Evolutionary conservation across 1,139 yeast species (phyloP).

Genomic region (Kodamaea alishanica): DNA sequence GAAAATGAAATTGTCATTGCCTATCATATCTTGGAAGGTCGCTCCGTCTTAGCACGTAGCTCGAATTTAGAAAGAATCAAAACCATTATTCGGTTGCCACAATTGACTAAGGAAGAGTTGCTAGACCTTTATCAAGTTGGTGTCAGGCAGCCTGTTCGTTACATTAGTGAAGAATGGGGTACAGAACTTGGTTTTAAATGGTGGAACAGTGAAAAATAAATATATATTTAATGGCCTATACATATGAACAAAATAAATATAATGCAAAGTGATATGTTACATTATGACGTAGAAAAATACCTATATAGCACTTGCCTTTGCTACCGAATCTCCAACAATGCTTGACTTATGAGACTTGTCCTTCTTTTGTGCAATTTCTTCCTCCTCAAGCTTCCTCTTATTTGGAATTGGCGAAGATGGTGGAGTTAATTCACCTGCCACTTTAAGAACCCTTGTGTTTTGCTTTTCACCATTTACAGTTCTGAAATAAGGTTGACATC

Average conservation of each 20-base stretch:
- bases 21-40: slow-evolving; percentile 35
- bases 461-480: slow-evolving; percentile 68
- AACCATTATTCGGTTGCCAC: slow-evolving; percentile 31
- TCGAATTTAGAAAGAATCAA: slow-evolving; percentile 37
- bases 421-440: slow-evolving; percentile 25
- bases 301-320: too few species aligned
- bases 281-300: too few species aligned
- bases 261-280: too few species aligned
- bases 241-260: too few species aligned
- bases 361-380: slow-evolving; percentile 3
- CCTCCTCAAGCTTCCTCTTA: slow-evolving; percentile 7
- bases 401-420: slow-evolving; percentile 5
- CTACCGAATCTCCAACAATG: too few species aligned
- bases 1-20: slow-evolving; percentile 36
- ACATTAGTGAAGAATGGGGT: slow-evolving; percentile 36
- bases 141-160: slow-evolving; percentile 37
- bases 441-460: slow-evolving; percentile 37
- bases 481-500: slow-evolving; percentile 93
- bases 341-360: too few species aligned
- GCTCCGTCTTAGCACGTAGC: slow-evolving; percentile 34
- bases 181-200: slow-evolving; percentile 35
- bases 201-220: slow-evolving; percentile 29
- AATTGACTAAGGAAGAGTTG: slow-evolving; percentile 43
- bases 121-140: slow-evolving; percentile 42
- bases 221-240: too few species aligned